Evolutionary conservation across 208 protist species (phyloP).

Genomic region (Wallacemonas sp.): DNA sequence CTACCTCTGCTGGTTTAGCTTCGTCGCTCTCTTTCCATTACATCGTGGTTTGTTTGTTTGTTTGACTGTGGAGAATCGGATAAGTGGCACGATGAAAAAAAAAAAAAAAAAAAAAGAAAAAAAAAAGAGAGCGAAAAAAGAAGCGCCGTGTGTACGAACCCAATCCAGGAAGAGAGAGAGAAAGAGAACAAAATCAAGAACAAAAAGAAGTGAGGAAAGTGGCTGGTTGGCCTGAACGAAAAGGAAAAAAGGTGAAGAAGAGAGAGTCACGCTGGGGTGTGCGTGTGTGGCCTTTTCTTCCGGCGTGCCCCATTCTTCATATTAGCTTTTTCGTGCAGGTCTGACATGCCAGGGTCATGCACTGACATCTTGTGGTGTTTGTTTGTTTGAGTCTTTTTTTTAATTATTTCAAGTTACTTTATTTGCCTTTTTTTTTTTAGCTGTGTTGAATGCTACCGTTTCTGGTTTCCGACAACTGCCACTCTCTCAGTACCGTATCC

Average conservation of each 20-base stretch:
- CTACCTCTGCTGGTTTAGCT: neutral
- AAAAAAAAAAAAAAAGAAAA: conserved; percentile 19
- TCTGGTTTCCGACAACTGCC: neutral
- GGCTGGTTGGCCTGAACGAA: neutral
- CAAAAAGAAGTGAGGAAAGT: conserved; percentile 1
- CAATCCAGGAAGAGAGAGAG: neutral
- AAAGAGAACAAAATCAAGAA: conserved; percentile 1
- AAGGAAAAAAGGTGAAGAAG: no score
- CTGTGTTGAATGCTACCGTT: neutral
- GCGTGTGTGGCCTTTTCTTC: no score
- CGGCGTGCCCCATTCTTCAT: no score
- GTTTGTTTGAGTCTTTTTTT: no score
- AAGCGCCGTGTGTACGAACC: no score
- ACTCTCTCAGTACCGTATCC: conserved; percentile 13
- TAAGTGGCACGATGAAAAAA: conserved; percentile 7
- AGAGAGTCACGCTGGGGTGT: no score
- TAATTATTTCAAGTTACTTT: neutral
- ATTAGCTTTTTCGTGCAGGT: no score
- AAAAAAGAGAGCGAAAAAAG: neutral
- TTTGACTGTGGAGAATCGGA: neutral
- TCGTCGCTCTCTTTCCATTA: conserved; percentile 4
- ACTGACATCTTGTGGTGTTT: no score
- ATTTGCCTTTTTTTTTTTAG: neutral
- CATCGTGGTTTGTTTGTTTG: neutral
- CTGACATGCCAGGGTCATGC: no score